These are phyloP conservation scores for Litsea cubeba DNA, from an alignment of 164 flowering plant genomes.

Conservation along the genomic window DNA sequence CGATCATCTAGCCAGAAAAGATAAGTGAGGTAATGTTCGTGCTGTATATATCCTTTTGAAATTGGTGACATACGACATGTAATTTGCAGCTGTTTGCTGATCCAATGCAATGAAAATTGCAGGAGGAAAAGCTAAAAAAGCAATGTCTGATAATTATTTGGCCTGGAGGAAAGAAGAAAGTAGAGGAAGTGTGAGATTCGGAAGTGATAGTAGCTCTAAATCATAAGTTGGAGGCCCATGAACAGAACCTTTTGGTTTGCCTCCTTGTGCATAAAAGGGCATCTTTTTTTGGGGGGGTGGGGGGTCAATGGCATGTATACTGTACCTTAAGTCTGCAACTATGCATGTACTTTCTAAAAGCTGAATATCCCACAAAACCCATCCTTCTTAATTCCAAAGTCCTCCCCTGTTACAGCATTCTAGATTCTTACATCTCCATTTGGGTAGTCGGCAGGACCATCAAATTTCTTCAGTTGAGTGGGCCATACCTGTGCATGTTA, in stretches of 20 bases:
- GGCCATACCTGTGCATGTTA: too few species aligned
- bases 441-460: neutral
- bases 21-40: neutral
- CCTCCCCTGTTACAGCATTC: constrained; percentile 2
- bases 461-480: neutral
- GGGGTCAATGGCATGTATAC: constrained; percentile 64
- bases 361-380: constrained; percentile 42
- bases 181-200: constrained; percentile 17
- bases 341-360: constrained; percentile 57
- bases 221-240: constrained; percentile 10
- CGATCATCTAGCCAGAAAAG: neutral
- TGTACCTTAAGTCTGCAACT: constrained; percentile 53
- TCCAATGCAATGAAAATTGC: constrained; percentile 28
- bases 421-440: neutral
- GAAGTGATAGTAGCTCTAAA: neutral
- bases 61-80: neutral
- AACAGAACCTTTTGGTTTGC: constrained; percentile 52
- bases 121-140: constrained; percentile 24
- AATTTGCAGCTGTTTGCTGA: neutral
- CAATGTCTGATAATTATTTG: constrained; percentile 34
- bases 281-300: too few species aligned
- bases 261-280: constrained; percentile 46
- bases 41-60: neutral
- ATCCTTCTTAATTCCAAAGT: constrained; percentile 8
- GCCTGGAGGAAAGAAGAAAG: constrained; percentile 14